phyloP scores from a whole-genome alignment of 345 rosid genomes.

The Eucalyptus regnans region DNA sequence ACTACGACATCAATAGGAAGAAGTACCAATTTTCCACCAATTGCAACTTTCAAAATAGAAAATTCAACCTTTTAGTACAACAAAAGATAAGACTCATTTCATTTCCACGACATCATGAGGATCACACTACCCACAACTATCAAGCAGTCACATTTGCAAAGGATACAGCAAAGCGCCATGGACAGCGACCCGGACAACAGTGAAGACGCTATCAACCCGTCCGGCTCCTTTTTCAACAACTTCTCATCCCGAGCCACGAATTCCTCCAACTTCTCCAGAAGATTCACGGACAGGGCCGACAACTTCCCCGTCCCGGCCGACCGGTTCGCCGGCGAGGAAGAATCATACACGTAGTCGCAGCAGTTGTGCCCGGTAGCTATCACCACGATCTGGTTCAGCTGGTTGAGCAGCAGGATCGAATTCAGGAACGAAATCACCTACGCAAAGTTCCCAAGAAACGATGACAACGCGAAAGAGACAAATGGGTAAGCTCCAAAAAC shows the following conservation, averaged over 20 bases:
- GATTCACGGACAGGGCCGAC: conserved; percentile 34
- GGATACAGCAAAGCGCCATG: conserved; percentile 99
- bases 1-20: not conserved
- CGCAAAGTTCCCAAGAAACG: not conserved
- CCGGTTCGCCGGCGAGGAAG: conserved; percentile 26
- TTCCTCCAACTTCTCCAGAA: conserved; percentile 57
- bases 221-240: conserved; percentile 25
- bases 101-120: not conserved
- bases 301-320: conserved; percentile 30
- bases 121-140: not conserved
- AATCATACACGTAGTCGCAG: conserved; percentile 73
- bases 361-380: conserved; percentile 81
- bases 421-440: conserved; percentile 83
- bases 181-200: conserved; percentile 85
- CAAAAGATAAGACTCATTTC: not conserved
- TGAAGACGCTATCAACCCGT: conserved; percentile 39
- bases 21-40: not conserved
- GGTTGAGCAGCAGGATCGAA: conserved; percentile 60
- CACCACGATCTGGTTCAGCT: conserved; percentile 70
- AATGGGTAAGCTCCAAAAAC: not conserved
- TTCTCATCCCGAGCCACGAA: conserved; percentile 61
- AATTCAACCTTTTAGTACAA: not conserved
- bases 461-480: not conserved
- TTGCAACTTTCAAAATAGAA: not conserved
- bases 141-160: not conserved